These are phyloP conservation scores for Galeopsis tetrahit DNA, from an alignment of 257 asterid species.

Conservation along the genomic window DNA sequence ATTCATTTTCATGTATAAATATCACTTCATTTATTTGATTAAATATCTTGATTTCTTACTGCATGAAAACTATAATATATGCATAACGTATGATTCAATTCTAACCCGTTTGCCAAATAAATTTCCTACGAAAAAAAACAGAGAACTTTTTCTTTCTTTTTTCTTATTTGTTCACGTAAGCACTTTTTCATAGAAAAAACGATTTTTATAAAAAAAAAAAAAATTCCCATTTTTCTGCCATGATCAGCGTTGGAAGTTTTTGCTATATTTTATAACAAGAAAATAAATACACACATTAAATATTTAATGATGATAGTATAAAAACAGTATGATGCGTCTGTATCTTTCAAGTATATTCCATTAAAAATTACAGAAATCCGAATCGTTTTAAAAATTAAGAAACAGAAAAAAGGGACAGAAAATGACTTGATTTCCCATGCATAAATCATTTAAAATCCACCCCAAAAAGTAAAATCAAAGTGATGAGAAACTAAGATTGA, in stretches of 20 bases:
- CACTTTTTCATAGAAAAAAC: no score
- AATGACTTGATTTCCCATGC: background rate
- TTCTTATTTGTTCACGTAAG: no score
- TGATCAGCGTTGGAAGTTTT: background rate
- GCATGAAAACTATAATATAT: background rate
- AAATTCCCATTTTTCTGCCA: no score
- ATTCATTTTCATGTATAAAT: no score
- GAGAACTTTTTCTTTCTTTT: no score
- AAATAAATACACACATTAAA: background rate
- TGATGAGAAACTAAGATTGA: background rate
- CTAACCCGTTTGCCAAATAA: background rate
- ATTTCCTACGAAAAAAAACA: no score
- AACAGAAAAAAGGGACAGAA: no score
- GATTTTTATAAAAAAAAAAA: no score
- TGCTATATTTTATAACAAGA: background rate
- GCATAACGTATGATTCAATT: background rate
- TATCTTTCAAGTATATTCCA: no score
- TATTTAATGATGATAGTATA: background rate
- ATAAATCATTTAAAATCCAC: background rate
- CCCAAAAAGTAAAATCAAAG: background rate
- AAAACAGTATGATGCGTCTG: background rate
- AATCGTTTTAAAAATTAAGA: no score
- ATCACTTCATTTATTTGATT: background rate
- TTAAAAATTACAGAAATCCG: background rate
- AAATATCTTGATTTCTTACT: background rate